Conservation (phyloP, 148 eudicot species). For the Oxyria digyna region DNA sequence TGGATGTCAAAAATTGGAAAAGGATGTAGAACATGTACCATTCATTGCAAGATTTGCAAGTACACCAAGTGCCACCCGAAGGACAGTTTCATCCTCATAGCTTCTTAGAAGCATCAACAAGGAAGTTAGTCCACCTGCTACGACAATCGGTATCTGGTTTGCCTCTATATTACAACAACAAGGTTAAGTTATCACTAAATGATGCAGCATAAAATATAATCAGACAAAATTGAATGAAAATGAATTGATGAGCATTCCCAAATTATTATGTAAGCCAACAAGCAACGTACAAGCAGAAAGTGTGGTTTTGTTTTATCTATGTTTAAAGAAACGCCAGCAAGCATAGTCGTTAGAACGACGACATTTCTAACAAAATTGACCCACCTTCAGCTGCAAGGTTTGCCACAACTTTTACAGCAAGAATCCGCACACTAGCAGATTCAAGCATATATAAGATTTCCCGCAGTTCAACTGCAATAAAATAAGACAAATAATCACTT, state of each 20-base stretch:
- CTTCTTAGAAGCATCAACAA: constrained; percentile 90
- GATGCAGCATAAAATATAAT: background rate
- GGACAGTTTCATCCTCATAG: constrained; percentile 90
- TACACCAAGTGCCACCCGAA: constrained; percentile 98
- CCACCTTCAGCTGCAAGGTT: constrained; percentile 98
- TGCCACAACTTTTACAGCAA: constrained; percentile 96
- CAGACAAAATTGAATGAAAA: background rate
- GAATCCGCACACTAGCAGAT: constrained; percentile 74
- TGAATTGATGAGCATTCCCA: background rate
- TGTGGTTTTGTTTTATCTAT: background rate
- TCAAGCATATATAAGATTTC: constrained; percentile 86
- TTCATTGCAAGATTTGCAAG: constrained; percentile 99
- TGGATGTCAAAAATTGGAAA: too few relatives aligned
- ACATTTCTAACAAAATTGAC: background rate
- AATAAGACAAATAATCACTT: constrained; percentile 3
- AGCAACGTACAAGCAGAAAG: background rate
- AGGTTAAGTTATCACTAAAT: background rate
- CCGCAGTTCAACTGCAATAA: constrained; percentile 75
- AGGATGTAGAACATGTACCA: constrained; percentile 29
- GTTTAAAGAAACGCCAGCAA: background rate
- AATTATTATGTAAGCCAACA: background rate
- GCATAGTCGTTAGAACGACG: background rate
- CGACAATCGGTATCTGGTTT: constrained; percentile 87
- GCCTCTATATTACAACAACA: constrained; percentile 50
- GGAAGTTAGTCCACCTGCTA: constrained; percentile 95